Percentiles rank a stretch among this genome's conserved stretches.
Conservation (phyloP, 495 filamentous ascomycete genomes). For the Penicillium atrosanguineum region DNA sequence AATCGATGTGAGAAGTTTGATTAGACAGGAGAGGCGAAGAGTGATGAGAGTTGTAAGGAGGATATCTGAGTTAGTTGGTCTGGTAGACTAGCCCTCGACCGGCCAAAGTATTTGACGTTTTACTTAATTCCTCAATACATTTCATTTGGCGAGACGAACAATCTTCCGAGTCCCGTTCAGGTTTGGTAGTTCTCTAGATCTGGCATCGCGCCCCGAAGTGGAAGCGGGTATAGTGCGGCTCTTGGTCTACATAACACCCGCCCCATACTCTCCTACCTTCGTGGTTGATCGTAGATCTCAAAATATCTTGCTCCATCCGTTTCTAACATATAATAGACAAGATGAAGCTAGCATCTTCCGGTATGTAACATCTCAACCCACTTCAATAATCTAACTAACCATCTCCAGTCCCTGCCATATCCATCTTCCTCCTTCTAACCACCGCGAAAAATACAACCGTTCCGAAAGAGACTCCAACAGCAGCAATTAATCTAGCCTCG, state of each 20-base stretch:
- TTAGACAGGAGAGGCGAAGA: background rate
- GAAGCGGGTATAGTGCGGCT: background rate
- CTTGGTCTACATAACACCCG: background rate
- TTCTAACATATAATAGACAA: background rate
- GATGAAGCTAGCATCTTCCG: background rate
- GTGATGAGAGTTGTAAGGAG: background rate
- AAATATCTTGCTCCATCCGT: background rate
- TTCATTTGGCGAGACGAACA: background rate
- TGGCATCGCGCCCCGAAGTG: background rate
- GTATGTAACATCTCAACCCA: background rate
- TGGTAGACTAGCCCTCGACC: background rate
- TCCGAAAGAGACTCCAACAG: background rate
- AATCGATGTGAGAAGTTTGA: background rate
- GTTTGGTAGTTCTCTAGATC: background rate
- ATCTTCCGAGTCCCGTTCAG: background rate
- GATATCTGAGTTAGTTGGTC: background rate
- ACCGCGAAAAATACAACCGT: background rate
- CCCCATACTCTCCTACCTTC: background rate
- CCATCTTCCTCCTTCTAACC: background rate
- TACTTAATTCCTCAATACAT: background rate
- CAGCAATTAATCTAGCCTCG: background rate
- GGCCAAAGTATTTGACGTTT: background rate
- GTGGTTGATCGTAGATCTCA: too few relatives aligned
- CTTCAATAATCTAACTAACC: background rate
- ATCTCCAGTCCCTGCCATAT: background rate